These are phyloP conservation scores for Aspergillus sp. DNA, from an alignment of 2,329 filamentous ascomycete genomes.

Conservation along the genomic window DNA sequence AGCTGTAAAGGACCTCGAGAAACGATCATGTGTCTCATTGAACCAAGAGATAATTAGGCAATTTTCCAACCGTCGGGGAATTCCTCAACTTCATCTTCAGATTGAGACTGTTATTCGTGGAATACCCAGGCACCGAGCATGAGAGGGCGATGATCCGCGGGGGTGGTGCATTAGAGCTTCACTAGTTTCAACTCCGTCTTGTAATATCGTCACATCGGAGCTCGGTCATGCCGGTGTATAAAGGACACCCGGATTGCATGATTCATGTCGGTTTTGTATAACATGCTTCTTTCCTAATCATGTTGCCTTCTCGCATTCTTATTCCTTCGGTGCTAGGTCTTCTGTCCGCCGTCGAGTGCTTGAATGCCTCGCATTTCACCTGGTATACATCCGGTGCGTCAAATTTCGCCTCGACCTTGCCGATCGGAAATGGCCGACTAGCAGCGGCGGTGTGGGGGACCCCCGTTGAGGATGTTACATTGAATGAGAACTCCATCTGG, in stretches of 20 bases:
- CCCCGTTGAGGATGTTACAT: slow-evolving; percentile 12
- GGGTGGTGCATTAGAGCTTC: not conserved
- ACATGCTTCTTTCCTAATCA: not conserved
- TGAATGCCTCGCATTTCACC: not conserved
- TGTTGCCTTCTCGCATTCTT: not conserved
- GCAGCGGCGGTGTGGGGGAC: slow-evolving; percentile 18
- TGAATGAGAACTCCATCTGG: slow-evolving; percentile 25
- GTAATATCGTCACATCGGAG: not conserved
- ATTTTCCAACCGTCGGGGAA: not conserved
- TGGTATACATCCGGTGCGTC: slow-evolving; percentile 17
- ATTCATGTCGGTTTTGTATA: not conserved
- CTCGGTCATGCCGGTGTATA: not conserved
- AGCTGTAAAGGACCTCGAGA: no score
- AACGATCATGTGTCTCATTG: no score
- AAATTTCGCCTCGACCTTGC: slow-evolving; percentile 17
- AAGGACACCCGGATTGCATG: not conserved
- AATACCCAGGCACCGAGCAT: not conserved
- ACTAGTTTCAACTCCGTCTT: not conserved
- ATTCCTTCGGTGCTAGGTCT: not conserved
- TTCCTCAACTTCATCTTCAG: not conserved
- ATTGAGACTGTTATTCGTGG: not conserved
- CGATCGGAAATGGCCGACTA: slow-evolving; percentile 21
- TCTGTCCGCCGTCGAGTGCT: not conserved
- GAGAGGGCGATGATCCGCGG: not conserved
- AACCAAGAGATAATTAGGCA: not conserved